Percentiles rank a stretch among this genome's conserved stretches.
Conservation (phyloP, 768 basidiomycete genomes). For the Sarcodon sp. region DNA sequence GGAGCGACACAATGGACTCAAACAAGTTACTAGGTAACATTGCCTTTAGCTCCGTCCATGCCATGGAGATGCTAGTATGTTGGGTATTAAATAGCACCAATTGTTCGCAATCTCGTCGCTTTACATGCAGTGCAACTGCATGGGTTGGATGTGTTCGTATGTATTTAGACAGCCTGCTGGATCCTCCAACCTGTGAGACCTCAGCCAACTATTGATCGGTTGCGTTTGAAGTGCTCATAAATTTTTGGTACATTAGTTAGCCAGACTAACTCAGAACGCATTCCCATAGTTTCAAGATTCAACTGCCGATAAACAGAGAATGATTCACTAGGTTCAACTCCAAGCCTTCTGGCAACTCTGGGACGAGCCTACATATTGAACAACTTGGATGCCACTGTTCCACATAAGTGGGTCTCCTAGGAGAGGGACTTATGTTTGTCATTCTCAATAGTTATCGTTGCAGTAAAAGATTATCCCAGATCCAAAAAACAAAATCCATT, state of each 20-base stretch:
- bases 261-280: neutral
- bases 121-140: too few species aligned
- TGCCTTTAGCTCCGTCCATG: too few species aligned
- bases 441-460: neutral
- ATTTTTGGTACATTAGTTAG: neutral
- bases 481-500: neutral
- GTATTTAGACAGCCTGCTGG: neutral
- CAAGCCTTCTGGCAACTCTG: neutral
- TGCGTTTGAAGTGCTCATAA: neutral
- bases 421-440: neutral
- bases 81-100: too few species aligned
- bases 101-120: too few species aligned
- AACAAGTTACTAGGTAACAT: too few species aligned
- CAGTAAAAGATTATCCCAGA: neutral
- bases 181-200: neutral
- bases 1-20: too few species aligned
- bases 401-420: neutral
- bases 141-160: neutral
- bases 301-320: neutral
- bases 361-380: neutral
- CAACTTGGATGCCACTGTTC: neutral
- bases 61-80: too few species aligned
- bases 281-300: neutral
- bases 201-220: neutral
- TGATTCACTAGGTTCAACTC: neutral